phyloP scores from a whole-genome alignment of 169 alveolate species.

The Eimeria mitis region DNA sequence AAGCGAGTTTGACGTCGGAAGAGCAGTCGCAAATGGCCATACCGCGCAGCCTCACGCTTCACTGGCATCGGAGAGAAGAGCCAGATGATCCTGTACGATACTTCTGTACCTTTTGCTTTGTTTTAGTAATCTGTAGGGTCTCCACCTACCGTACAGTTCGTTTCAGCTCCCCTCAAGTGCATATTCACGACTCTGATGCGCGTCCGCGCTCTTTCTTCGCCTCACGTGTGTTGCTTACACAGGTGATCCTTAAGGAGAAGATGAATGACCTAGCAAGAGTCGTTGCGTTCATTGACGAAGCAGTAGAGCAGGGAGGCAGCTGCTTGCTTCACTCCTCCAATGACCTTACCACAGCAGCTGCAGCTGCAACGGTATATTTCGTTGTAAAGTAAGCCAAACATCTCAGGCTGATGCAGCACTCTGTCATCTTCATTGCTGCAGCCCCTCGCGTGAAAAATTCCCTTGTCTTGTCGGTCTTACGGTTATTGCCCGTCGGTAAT shows the following conservation, averaged over 20 bases:
- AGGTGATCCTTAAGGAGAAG: background rate
- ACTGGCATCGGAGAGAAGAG: background rate
- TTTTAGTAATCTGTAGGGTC: background rate
- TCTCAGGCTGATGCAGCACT: background rate
- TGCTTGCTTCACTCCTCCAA: constrained; percentile 40
- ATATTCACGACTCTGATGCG: background rate
- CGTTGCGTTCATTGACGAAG: constrained; percentile 52
- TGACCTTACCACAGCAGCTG: constrained; percentile 41
- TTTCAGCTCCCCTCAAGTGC: background rate
- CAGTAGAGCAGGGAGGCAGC: constrained; percentile 58
- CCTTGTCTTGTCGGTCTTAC: too few relatives aligned
- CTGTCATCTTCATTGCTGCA: background rate
- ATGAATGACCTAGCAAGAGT: constrained; percentile 26
- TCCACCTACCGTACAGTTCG: too few relatives aligned
- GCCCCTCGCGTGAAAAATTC: background rate
- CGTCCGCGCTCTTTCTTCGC: background rate
- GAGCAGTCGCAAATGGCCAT: background rate
- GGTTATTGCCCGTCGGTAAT: background rate
- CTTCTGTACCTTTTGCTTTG: background rate
- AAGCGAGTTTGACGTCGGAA: background rate
- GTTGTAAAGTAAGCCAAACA: constrained; percentile 33
- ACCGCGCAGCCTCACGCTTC: constrained; percentile 15
- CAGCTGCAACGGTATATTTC: constrained; percentile 24
- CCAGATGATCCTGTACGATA: background rate
- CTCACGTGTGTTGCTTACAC: background rate